A percentile compares a stretch with the other conserved stretches of the same genome.
These are phyloP conservation scores for Arthrobotrys sphaeroides DNA, from an alignment of 2,329 filamentous ascomycete species.

Conservation along the genomic window DNA sequence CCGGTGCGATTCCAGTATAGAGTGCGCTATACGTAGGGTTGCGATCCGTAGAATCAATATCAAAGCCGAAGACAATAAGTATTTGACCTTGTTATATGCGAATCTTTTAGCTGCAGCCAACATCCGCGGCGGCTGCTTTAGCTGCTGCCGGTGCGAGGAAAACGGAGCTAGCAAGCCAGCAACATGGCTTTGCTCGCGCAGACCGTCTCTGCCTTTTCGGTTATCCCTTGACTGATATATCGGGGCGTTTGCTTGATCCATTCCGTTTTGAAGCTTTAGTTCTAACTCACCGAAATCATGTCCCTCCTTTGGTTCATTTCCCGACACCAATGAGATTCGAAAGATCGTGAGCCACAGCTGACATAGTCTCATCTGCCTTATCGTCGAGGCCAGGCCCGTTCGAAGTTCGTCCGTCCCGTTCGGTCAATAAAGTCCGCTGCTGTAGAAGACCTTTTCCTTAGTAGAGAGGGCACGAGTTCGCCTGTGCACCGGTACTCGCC, in stretches of 20 bases:
- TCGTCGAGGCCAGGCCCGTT: slow-evolving; percentile 43
- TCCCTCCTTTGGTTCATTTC: slow-evolving; percentile 51
- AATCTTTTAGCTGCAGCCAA: slow-evolving; percentile 35
- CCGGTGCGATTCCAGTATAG: slow-evolving; percentile 47
- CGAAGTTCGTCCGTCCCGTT: slow-evolving; percentile 37
- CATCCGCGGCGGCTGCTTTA: slow-evolving; percentile 33
- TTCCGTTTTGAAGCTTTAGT: slow-evolving; percentile 44
- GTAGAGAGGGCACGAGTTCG: slow-evolving; percentile 43
- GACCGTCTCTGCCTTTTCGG: slow-evolving; percentile 34
- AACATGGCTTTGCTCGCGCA: slow-evolving; percentile 12
- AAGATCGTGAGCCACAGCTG: slow-evolving; percentile 48
- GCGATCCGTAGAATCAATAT: slow-evolving; percentile 53
- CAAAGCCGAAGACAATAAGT: slow-evolving; percentile 26
- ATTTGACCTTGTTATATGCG: slow-evolving; percentile 51
- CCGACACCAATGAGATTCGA: slow-evolving; percentile 50
- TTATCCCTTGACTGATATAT: slow-evolving; percentile 46
- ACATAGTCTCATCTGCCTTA: slow-evolving; percentile 47
- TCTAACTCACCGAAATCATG: slow-evolving; percentile 41
- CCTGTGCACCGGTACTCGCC: slow-evolving; percentile 14
- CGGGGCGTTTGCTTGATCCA: slow-evolving; percentile 22
- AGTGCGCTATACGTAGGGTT: slow-evolving; percentile 52
- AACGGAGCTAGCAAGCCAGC: slow-evolving; percentile 27
- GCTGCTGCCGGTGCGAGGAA: slow-evolving; percentile 15
- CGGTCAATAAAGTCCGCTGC: slow-evolving; percentile 41
- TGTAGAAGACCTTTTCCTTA: slow-evolving; percentile 44